Base-by-base conservation (phyloP, 1,284 basidiomycete species). In the Pseudozyma sp. region DNA sequence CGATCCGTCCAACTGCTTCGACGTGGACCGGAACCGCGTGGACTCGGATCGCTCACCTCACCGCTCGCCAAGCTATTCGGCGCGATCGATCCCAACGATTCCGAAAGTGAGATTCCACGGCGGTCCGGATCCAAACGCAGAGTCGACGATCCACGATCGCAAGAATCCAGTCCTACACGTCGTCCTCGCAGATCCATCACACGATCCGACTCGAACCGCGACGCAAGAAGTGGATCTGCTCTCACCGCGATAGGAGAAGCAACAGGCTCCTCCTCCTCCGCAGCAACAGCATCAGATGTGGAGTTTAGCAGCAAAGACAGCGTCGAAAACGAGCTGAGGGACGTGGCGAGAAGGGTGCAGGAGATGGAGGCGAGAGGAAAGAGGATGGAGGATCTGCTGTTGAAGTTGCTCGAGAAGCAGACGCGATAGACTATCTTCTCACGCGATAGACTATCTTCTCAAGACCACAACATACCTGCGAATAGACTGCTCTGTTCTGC, bases 351-450 rank as follows among this genome's bases (percentile, higher is more conserved):
- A 5, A 68, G 68, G 39, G 61, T 73, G 24, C 62, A 59, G 37
- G 64, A 70, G 47, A 69, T 71, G 61, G 70, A 77, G 29, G 66
- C 68, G 14, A 46, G 75, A 4, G 68, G 58, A 13, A 68, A 68
- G 35, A 37, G 68, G n/a, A 77, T 77, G 45, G 71, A 77, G 31
- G 59, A 72, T 44, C 40, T 72, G 43, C 60, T 72, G 8, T 33
- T 72, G 44, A 58, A 67, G 48, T 24, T 72, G 47, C 40, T 72
- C 35, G 63, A 67, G 46, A 48, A 37, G 48, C 49, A 58, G 24
- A 13, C 24, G 24, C 24, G 24, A 24, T 24, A 24, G 24, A 24
- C 24, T n/a, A n/a, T n/a, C n/a, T n/a, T n/a, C n/a, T n/a, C n/a
- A n/a, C n/a, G n/a, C n/a, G n/a, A n/a, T n/a, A n/a, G n/a, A n/a